Percentiles rank a stretch among this genome's conserved stretches.
phyloP scores from a whole-genome alignment of 2,329 filamentous ascomycete species.

The Cladophialophora carrionii region DNA sequence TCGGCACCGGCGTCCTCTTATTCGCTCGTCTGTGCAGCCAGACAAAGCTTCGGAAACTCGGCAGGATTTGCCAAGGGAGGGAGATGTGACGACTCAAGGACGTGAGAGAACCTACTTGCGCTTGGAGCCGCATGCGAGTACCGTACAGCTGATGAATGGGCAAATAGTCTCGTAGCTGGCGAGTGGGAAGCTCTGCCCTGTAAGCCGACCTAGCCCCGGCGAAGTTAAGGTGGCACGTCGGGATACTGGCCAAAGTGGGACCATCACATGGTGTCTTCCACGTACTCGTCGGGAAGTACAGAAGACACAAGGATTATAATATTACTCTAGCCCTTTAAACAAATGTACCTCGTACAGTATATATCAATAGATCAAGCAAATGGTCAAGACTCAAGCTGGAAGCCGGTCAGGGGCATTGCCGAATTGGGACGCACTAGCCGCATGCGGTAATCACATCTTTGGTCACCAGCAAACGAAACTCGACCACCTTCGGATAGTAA shows the following conservation, averaged over 20 bases:
- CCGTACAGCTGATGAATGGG: not conserved
- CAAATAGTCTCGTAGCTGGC: not conserved
- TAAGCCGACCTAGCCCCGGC: not conserved
- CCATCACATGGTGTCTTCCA: not conserved
- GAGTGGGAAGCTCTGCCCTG: not conserved
- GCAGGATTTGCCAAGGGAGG: constrained; percentile 8
- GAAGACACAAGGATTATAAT: not conserved
- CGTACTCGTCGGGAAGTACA: not conserved
- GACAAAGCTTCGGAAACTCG: constrained; percentile 6
- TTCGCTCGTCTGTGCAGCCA: not conserved
- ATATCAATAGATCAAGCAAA: not conserved
- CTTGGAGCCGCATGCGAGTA: not conserved
- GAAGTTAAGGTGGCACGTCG: not conserved
- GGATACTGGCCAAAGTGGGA: not conserved
- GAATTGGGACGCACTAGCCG: not conserved
- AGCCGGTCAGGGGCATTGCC: not conserved
- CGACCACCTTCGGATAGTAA: no score
- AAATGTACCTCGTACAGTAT: not conserved
- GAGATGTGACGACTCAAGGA: not conserved
- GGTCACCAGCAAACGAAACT: not conserved
- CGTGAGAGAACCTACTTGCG: not conserved
- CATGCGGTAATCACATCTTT: not conserved
- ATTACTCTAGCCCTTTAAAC: no score
- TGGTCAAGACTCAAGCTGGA: not conserved
- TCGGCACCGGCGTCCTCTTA: not conserved